Evolutionary conservation across 208 protist genomes (phyloP).

Genomic region (Trypanosomatidae sp.): DNA sequence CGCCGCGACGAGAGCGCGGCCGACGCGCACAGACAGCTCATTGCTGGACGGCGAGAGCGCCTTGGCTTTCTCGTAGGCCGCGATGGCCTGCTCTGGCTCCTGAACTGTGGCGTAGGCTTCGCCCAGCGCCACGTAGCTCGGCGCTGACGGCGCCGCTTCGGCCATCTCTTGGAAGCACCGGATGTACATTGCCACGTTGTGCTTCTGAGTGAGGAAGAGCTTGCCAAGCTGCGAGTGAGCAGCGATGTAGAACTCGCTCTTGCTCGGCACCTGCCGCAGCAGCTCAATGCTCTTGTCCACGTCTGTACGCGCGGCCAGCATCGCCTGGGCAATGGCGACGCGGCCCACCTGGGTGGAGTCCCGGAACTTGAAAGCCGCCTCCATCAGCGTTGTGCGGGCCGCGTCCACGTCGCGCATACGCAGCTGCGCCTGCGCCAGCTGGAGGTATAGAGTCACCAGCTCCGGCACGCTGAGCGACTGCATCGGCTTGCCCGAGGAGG

Average conservation of each 20-base stretch:
- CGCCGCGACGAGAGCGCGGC: constrained; percentile 89
- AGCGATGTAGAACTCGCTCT: constrained; percentile 73
- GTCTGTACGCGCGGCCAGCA: constrained; percentile 83
- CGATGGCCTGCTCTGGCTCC: constrained; percentile 91
- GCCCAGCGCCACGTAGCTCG: constrained; percentile 84
- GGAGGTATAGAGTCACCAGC: constrained; percentile 86
- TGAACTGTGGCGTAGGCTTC: constrained; percentile 90
- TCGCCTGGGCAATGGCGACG: constrained; percentile 80
- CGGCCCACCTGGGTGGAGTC: constrained; percentile 73
- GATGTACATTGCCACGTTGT: constrained; percentile 79
- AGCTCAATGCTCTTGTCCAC: constrained; percentile 84
- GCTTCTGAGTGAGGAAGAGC: constrained; percentile 82
- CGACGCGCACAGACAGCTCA: constrained; percentile 91
- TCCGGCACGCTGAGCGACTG: constrained; percentile 81
- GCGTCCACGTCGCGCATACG: constrained; percentile 74
- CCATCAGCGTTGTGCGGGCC: constrained; percentile 63
- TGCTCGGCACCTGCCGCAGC: constrained; percentile 69
- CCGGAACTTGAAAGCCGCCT: constrained; percentile 62
- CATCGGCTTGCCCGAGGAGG: constrained; percentile 49
- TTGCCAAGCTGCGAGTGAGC: constrained; percentile 89
- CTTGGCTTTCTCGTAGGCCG: constrained; percentile 87
- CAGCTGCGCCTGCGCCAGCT: constrained; percentile 82
- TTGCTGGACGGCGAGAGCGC: constrained; percentile 80
- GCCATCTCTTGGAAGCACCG: constrained; percentile 92
- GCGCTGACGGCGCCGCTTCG: constrained; percentile 61